phyloP scores from a whole-genome alignment of 495 filamentous ascomycete genomes.

The Amorphotheca resinae region DNA sequence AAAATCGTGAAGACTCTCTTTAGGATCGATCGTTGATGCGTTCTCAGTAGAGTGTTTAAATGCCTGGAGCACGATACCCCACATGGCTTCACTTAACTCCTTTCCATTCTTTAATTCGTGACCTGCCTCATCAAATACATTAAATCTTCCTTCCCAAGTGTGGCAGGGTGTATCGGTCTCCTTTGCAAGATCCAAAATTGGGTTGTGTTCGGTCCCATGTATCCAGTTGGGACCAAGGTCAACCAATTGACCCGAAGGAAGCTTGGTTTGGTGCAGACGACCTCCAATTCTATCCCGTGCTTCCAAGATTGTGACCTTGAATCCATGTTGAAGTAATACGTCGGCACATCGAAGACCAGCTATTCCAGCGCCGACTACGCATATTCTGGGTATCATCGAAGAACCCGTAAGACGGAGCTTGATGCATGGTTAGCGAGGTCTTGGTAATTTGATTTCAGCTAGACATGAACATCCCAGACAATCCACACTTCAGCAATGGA shows the following conservation, averaged over 20 bases:
- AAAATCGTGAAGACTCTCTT: slow-evolving; percentile 66
- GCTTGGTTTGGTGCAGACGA: slow-evolving; percentile 45
- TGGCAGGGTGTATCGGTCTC: slow-evolving; percentile 49
- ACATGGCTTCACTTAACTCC: slow-evolving; percentile 50
- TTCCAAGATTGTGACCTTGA: slow-evolving; percentile 75
- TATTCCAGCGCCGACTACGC: slow-evolving; percentile 75
- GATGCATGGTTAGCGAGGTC: too few relatives aligned
- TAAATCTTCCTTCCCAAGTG: slow-evolving; percentile 42
- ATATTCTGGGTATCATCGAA: slow-evolving; percentile 48
- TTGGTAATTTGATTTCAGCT: too few relatives aligned
- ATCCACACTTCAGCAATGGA: too few relatives aligned
- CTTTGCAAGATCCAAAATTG: slow-evolving; percentile 65
- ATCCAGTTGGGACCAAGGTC: slow-evolving; percentile 90
- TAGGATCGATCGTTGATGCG: slow-evolving; percentile 46
- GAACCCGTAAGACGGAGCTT: too few relatives aligned
- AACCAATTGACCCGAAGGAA: slow-evolving; percentile 35
- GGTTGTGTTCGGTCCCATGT: slow-evolving; percentile 76
- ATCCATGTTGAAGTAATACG: slow-evolving; percentile 63
- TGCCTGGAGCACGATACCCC: slow-evolving; percentile 62
- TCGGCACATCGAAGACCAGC: slow-evolving; percentile 83
- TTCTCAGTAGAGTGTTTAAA: slow-evolving; percentile 67
- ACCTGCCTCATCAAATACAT: slow-evolving; percentile 53
- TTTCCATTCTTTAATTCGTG: slow-evolving; percentile 34
- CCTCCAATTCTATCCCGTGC: slow-evolving; percentile 76
- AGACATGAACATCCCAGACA: too few relatives aligned